Evolutionary conservation across 1,139 yeast genomes (phyloP).

Genomic region (Hyphopichia burtonii): DNA sequence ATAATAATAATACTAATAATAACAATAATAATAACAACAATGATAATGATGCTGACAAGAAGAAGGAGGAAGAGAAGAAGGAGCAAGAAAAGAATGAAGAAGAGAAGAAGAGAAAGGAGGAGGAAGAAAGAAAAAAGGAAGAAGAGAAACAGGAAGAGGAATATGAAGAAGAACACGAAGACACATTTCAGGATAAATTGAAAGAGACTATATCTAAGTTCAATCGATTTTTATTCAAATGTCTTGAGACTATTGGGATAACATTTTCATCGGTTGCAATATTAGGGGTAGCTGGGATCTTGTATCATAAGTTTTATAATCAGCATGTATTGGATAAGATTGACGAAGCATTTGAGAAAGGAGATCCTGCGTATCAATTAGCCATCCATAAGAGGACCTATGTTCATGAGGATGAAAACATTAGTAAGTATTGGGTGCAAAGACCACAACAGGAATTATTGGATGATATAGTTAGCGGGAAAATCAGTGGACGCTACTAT

Average conservation of each 20-base stretch:
- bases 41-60: background rate
- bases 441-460: slow-evolving; percentile 67
- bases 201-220: slow-evolving; percentile 11
- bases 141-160: slow-evolving; percentile 8
- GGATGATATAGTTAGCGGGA: slow-evolving; percentile 66
- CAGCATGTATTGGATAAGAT: slow-evolving; percentile 63
- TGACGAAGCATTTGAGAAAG: slow-evolving; percentile 63
- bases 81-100: slow-evolving; percentile 19
- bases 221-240: slow-evolving; percentile 41
- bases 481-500: slow-evolving; percentile 64
- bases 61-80: slow-evolving; percentile 10
- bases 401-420: slow-evolving; percentile 24
- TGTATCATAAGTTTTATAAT: slow-evolving; percentile 65
- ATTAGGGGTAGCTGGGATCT: slow-evolving; percentile 68
- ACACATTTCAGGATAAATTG: slow-evolving; percentile 7
- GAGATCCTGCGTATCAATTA: slow-evolving; percentile 65
- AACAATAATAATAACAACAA: background rate
- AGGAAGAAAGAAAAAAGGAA: slow-evolving; percentile 7
- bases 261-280: slow-evolving; percentile 73
- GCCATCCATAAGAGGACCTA: slow-evolving; percentile 49
- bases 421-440: slow-evolving; percentile 55
- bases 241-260: slow-evolving; percentile 71
- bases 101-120: slow-evolving; percentile 19
- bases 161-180: slow-evolving; percentile 12
- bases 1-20: background rate